phyloP scores from a whole-genome alignment of 768 basidiomycete genomes.

The Psilocybe cyanescens region DNA sequence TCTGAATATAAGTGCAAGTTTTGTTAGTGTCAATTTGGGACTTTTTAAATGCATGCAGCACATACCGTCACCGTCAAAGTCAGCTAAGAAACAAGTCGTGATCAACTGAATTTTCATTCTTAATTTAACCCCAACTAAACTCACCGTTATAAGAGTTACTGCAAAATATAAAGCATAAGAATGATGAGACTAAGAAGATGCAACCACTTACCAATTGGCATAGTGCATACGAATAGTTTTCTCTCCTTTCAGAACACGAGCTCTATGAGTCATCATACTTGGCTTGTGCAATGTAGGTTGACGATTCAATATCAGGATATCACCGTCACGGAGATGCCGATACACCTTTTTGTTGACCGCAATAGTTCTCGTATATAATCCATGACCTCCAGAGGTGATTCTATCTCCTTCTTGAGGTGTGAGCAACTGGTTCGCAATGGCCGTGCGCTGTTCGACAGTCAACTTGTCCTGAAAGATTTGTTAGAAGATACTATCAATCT shows the following conservation, averaged over 20 bases:
- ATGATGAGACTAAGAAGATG: constrained; percentile 3
- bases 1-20: constrained; percentile 47
- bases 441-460: constrained; percentile 86
- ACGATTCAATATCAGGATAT: constrained; percentile 93
- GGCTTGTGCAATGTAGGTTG: constrained; percentile 99
- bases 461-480: constrained; percentile 69
- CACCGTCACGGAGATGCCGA: constrained; percentile 92
- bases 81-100: constrained; percentile 12
- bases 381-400: constrained; percentile 44
- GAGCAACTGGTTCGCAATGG: constrained; percentile 92
- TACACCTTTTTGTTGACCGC: constrained; percentile 97
- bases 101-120: background rate
- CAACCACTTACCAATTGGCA: constrained; percentile 84
- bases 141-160: constrained; percentile 97
- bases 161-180: constrained; percentile 20
- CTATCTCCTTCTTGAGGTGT: constrained; percentile 85
- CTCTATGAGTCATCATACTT: constrained; percentile 99
- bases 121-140: constrained; percentile 20
- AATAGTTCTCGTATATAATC: constrained; percentile 76
- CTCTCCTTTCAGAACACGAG: constrained; percentile 90
- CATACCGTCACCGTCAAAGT: constrained; percentile 39
- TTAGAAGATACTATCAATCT: background rate
- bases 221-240: constrained; percentile 99
- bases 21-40: background rate
- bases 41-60: background rate